Evolutionary conservation across 1,139 yeast species (phyloP), one percentile per base, ranked within the genome.

Genomic region (Nadsonia commutata): DNA sequence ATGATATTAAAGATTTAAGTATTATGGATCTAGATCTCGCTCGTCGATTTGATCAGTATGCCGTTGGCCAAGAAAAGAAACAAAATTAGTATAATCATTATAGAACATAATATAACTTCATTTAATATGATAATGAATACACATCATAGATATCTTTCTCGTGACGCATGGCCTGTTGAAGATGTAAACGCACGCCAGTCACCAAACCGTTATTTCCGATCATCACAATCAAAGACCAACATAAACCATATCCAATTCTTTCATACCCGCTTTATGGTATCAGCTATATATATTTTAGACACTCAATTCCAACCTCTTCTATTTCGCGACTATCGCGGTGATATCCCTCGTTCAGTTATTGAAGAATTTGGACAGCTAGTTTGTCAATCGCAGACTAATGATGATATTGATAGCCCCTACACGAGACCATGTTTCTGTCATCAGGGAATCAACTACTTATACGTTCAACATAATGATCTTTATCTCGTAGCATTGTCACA

Each of bases 261-360:
- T n/a, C n/a, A n/a, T n/a, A n/a, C n/a, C n/a, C n/a, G n/a, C n/a
- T n/a, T 47, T 47, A 88, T 88, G 95, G 94, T 95, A 13, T 86
- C 96, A 33, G 86, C 88, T 40, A 74, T 90, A 45, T 90, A 83
- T 58, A 84, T 90, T 56, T 76, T 94, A 51, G 98, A 90, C 63
- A 71, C 76, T 56, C 86, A 84, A 67, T 97, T 96, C 36, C 84
- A 84, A 59, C 81, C 95, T 13, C 69, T 90, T 43, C 74, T 90
- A 40, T 78, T 94, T 16, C 68, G 98, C 48, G 93, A 86, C 60
- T 90, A 90, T 64, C 80, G 85, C 53, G 97, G 96, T 7, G 98
- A 90, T 57, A 76, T 90, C 36, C 90, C 95, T 13, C 53, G 74
- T 47, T 66, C 72, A 38, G 81, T 95, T 3, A 80, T 90, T 46